Evolutionary conservation across 2,329 filamentous ascomycete genomes (phyloP), one percentile per base, ranked within the genome.

Genomic region (Colletotrichum ledebouriae): DNA sequence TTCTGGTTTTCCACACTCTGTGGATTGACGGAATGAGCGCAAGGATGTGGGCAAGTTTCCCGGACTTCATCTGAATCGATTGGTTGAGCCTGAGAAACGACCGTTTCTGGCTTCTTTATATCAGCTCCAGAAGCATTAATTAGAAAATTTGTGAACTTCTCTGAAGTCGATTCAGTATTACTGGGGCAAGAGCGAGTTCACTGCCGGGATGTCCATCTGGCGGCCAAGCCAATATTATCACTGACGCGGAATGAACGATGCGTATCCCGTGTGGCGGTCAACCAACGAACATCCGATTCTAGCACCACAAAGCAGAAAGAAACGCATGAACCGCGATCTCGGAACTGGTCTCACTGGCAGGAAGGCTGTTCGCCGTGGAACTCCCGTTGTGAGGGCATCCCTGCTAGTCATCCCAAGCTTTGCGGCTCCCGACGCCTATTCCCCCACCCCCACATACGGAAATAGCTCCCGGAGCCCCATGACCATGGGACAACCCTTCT

Each of bases 341-440:
- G 34, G 33, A 20, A 20, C 17, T 22, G 33, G 10, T 17, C 9
- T 33, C 17, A 33, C 33, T 55, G 29, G 37, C 33, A 55, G 52
- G 34, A 55, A 55, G 33, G 39, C 33, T 33, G 52, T 39, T 33
- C 53, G 37, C 39, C 13, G 34, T 42, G 20, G 53, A 57, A n/a
- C n/a, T 25, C 37, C 53, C 37, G 33, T 6, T 39, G 17, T 15
- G 9, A 25, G 37, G 1, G 42, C 15, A 57, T 41, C 53, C 53
- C 53, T 57, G 17, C 17, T 17, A 17, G 17, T 17, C 17, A 17
- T 17, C 17, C 17, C 17, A 17, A 44, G 53, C 53, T 57, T 57
- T 57, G 53, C 53, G 53, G 53, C 53, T 57, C 53, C 53, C 13
- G 37, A 57, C 20, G 53, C 20, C 53, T 57, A 57, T 44, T 57